Base-by-base conservation (phyloP, 2,329 filamentous ascomycete species). In the Pseudocercospora eumusae region DNA sequence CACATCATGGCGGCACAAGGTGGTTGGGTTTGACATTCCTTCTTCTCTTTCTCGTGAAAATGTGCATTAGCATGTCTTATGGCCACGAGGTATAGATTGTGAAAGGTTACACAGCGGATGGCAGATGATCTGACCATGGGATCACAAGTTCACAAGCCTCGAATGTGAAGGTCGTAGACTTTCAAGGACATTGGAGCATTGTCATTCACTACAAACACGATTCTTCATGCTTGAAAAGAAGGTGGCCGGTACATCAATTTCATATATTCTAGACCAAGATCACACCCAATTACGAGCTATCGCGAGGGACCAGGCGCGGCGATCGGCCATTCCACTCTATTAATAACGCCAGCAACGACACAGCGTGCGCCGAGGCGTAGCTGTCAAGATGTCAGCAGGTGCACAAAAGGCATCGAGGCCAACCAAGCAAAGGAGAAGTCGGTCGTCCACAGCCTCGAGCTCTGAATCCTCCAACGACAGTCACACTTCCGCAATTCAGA, bases 111-210 rank as follows among this genome's bases (percentile, higher is more conserved):
- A 52, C 47, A 15, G 25, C 21, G 9, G 47, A 9, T 40, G 25
- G 47, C 47, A 52, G 47, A 52, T 52, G 47, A 52, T 52, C 47
- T 52, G 47, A 28, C 47, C 47, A 52, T 52, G 47, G 47, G 47
- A 52, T 13, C 47, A 52, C 47, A 52, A 28, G 25, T 3, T 25
- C 21, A 25, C 47, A 52, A 18, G 23, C 47, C 21, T 52, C 47
- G 23, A 18, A 52, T 25, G 10, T 52, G 11, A 21, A 52, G 21
- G 25, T 25, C n/a, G 10, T n/a, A 18, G 21, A 52, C 21, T 52
- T 52, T 28, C 20, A 47, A 13, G 20, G 44, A 47, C 44, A 23
- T 47, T 47, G 44, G 5, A 47, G 44, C 18, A 47, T 40, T 40
- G 15, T 2, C n/a, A 40, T 40, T 18, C 36, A 40, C 36, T 40